Evolutionary conservation across 495 filamentous ascomycete species (phyloP).

Genomic region (Lophium mytilinum): DNA sequence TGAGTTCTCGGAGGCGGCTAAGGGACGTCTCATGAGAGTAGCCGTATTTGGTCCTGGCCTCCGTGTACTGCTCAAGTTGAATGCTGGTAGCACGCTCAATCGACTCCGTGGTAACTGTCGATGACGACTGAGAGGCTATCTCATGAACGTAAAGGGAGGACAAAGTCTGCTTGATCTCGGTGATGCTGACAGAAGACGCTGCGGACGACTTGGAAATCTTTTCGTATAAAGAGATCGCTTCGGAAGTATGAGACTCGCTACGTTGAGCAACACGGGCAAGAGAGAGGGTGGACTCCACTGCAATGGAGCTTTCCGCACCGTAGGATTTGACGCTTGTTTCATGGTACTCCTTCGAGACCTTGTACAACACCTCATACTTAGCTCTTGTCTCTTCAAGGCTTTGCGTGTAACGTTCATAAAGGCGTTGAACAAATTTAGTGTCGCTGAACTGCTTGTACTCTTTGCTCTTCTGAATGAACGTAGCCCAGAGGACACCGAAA

Average conservation of each 20-base stretch:
- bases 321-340: slow-evolving; percentile 4
- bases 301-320: slow-evolving; percentile 7
- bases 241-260: slow-evolving; percentile 7
- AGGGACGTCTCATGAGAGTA: slow-evolving; percentile 8
- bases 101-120: slow-evolving; percentile 6
- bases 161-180: slow-evolving; percentile 10
- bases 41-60: slow-evolving; percentile 15
- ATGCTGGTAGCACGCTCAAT: slow-evolving; percentile 10
- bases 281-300: slow-evolving; percentile 7
- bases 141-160: slow-evolving; percentile 13
- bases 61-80: slow-evolving; percentile 1
- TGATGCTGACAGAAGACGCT: neutral
- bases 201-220: slow-evolving; percentile 5
- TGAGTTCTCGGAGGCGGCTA: slow-evolving; percentile 4
- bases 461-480: slow-evolving; percentile 11
- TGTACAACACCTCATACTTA: slow-evolving; percentile 2
- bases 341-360: slow-evolving; percentile 9
- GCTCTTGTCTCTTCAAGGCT: slow-evolving; percentile 16
- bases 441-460: slow-evolving; percentile 13
- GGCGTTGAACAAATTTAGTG: slow-evolving; percentile 1
- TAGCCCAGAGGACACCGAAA: slow-evolving; percentile 14
- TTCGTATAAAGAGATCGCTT: slow-evolving; percentile 15
- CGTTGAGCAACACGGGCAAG: slow-evolving; percentile 7
- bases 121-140: neutral
- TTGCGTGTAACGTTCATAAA: slow-evolving; percentile 17